Base-by-base conservation (phyloP, 2,329 filamentous ascomycete species). In the Arachnomyces sp. region DNA sequence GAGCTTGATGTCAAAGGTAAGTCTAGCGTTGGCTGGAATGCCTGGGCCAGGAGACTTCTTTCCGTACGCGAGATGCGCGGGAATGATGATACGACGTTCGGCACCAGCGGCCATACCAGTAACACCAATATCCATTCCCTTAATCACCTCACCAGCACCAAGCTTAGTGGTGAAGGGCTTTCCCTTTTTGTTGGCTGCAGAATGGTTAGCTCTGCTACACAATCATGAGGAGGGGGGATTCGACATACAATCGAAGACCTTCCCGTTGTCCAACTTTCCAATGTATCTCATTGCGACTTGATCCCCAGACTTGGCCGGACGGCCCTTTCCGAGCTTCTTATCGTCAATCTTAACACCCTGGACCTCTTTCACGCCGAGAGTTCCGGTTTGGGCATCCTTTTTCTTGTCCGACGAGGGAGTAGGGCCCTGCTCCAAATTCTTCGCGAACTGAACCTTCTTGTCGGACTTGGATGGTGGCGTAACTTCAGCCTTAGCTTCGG, bases 381-480 rank as follows among this genome's bases (percentile, higher is more conserved):
- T 66, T 40, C 72, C 72, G 56, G 73, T 74, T 54, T 74, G 31
- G 20, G 9, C 12, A 14, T 59, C 47, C 57, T 71, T 64, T 48
- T 61, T 57, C 42, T 66, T 66, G 46, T 69, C 65, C 49, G 76
- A 69, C 42, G 84, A 81, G 50, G 81, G 80, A 32, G 88, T 93
- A 48, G 92, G 92, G 44, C 92, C 92, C 67, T 94, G 88, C 74
- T 96, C 92, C 48, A 98, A 86, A 67, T 96, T 89, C 77, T 96
- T 95, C 60, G 92, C 90, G 64, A 98, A 98, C 66, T 94, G 87
- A 46, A 98, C 92, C 74, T 95, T 96, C 79, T 95, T 95, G 65
- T 84, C 83, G 42, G 73, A 70, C 73, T 81, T 80, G 49, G 64
- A 65, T 49, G 71, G 64, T 39, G 59, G 39, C 63, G 81, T 79